phyloP scores from a whole-genome alignment of 2,329 filamentous ascomycete genomes.

The Ceratocystis colombiana region DNA sequence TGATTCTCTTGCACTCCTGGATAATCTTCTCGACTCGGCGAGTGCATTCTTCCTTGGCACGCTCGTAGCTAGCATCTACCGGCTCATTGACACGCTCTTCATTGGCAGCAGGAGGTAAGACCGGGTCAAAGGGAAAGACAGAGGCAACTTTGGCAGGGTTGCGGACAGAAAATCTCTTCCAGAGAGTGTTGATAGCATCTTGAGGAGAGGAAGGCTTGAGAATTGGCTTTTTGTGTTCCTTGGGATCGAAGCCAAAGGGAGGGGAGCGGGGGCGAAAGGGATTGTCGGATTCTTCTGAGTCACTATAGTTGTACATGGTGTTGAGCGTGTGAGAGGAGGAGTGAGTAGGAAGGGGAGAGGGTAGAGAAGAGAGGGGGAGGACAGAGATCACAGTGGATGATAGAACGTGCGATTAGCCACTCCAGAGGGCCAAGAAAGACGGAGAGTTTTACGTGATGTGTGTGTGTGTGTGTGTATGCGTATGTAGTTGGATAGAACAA shows the following conservation, averaged over 20 bases:
- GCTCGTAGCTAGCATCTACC: conserved; percentile 50
- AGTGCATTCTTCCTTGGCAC: conserved; percentile 53
- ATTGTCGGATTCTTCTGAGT: conserved; percentile 43
- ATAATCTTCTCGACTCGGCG: conserved; percentile 53
- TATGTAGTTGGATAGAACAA: not conserved
- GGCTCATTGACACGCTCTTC: conserved; percentile 48
- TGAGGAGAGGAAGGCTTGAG: conserved; percentile 53
- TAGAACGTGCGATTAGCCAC: too few species aligned
- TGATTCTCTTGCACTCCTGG: conserved; percentile 58
- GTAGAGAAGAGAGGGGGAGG: not conserved
- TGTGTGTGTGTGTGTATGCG: not conserved
- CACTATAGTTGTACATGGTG: conserved; percentile 40
- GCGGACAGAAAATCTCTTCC: conserved; percentile 49
- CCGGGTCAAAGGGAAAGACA: conserved; percentile 55
- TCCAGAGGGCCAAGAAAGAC: not conserved
- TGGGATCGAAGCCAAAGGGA: conserved; percentile 31
- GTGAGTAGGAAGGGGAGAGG: not conserved
- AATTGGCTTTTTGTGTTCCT: conserved; percentile 44
- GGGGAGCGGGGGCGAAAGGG: conserved; percentile 34
- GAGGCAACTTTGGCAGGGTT: conserved; percentile 56
- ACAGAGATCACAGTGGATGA: too few species aligned
- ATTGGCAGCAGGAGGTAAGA: conserved; percentile 40
- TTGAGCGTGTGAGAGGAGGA: not conserved
- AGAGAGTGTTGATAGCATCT: conserved; percentile 56
- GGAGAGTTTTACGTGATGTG: not conserved